Base-by-base conservation (phyloP, 2,329 filamentous ascomycete species). In the Geosmithia putterillii region DNA sequence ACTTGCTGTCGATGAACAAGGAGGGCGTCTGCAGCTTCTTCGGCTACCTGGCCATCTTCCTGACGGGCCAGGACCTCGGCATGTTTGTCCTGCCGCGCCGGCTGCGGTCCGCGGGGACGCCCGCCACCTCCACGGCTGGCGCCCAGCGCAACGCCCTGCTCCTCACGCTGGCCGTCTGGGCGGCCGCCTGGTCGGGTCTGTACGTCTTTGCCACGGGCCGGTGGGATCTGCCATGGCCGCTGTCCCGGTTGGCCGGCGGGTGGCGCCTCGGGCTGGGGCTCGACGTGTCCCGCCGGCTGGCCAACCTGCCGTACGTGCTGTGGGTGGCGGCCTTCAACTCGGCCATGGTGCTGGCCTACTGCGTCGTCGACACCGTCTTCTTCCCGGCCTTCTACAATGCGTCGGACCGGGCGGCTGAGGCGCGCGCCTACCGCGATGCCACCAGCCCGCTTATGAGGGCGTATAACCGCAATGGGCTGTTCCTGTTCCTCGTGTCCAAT, bases 11-110 rank as follows among this genome's bases (percentile, higher is more conserved):
- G 2, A 85, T 88, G 70, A 98, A 98, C 57, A 76, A 90, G 21
- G 92, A 98, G 61, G 92, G 92, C 0, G 73, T 98, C n/a, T 95
- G 90, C 61, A 95, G 88, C 43, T 95, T 96, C 60, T 64, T 86
- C 41, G 92, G 92, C 4, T 98, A 98, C 57, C 74, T 98, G 39
- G 84, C 90, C 40, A 95, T 98, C 46, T 98, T 95, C 61, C 76
- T 98, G 35, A 80, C 86, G 1, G 92, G 92, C 3, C 87, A 94
- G 57, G 83, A 85, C 36, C 76, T 82, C 17, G 92, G 92, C 41
- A 80, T 89, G 62, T 76, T 81, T 47, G 75, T 92, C 46, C 75
- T 96, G 34, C 86, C 86, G 3, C 61, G 79, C 46, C 65, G 60
- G 56, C 56, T 72, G 53, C 54, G 62, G 46, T 65, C 63, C 48